phyloP scores from a whole-genome alignment of 2,329 filamentous ascomycete species.

The Paecilomyces variotii region DNA sequence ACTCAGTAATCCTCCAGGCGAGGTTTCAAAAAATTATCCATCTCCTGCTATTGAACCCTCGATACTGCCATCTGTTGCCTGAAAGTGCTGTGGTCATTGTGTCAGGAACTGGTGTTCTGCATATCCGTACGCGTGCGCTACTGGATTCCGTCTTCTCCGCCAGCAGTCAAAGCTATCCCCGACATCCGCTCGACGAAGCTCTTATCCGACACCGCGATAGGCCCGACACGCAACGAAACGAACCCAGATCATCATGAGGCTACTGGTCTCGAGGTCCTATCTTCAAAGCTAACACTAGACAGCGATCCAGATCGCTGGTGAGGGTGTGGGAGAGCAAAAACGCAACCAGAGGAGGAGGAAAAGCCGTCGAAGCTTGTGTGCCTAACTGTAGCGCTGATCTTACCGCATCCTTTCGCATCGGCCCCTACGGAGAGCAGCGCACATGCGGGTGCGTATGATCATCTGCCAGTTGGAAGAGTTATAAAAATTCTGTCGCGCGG shows the following conservation, averaged over 20 bases:
- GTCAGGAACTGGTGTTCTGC: background rate
- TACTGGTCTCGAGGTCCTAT: background rate
- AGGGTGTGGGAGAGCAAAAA: background rate
- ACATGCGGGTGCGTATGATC: background rate
- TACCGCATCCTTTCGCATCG: background rate
- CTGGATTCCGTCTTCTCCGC: background rate
- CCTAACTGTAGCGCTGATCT: background rate
- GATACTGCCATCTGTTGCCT: background rate
- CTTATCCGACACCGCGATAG: background rate
- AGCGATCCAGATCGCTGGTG: background rate
- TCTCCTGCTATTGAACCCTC: background rate
- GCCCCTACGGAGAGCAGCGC: background rate
- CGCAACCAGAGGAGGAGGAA: background rate
- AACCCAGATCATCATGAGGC: background rate
- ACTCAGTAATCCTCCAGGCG: background rate
- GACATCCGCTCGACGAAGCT: background rate
- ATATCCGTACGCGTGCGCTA: background rate
- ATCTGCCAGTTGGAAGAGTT: background rate
- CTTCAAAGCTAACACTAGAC: background rate
- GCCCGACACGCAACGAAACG: background rate
- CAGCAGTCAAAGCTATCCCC: background rate
- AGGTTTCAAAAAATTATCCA: background rate
- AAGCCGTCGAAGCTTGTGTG: background rate
- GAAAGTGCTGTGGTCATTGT: background rate
- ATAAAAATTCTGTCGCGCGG: background rate